Evolutionary conservation across 805 yeast genomes (phyloP).

Genomic region (Osmozyma mogii): DNA sequence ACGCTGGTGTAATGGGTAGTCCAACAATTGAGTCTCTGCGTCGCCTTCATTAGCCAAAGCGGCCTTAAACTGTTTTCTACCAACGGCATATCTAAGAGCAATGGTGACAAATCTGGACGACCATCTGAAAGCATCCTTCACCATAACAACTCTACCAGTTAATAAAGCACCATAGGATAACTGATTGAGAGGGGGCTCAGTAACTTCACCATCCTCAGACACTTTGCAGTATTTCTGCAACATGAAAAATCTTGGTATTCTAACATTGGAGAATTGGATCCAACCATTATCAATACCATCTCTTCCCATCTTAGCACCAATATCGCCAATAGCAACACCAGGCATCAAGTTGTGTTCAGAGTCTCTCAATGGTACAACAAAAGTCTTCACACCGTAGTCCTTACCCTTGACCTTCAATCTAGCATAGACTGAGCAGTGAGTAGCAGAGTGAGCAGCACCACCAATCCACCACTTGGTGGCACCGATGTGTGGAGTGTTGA

Average conservation of each 20-base stretch:
- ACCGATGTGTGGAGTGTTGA: conserved; percentile 83
- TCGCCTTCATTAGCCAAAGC: conserved; percentile 26
- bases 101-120: conserved; percentile 75
- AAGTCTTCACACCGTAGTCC: conserved; percentile 89
- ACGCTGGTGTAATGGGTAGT: conserved; percentile 85
- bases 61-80: conserved; percentile 74
- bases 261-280: conserved; percentile 83
- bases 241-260: conserved; percentile 79
- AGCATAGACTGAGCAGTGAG: conserved; percentile 81
- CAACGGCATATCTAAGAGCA: conserved; percentile 83
- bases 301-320: conserved; percentile 93
- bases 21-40: conserved; percentile 63
- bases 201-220: conserved; percentile 58
- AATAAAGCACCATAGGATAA: conserved; percentile 81
- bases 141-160: conserved; percentile 89
- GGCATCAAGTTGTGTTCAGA: conserved; percentile 62
- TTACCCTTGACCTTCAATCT: conserved; percentile 71
- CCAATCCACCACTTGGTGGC: conserved; percentile 99
- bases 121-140: conserved; percentile 72
- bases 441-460: conserved; percentile 93
- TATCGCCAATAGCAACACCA: conserved; percentile 82
- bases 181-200: conserved; percentile 79
- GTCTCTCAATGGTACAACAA: conserved; percentile 86
- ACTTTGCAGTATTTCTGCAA: conserved; percentile 73
- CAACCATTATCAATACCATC: conserved; percentile 96